Conservation (phyloP, 495 filamentous ascomycete species). For the Beverwykella pulmonaria region DNA sequence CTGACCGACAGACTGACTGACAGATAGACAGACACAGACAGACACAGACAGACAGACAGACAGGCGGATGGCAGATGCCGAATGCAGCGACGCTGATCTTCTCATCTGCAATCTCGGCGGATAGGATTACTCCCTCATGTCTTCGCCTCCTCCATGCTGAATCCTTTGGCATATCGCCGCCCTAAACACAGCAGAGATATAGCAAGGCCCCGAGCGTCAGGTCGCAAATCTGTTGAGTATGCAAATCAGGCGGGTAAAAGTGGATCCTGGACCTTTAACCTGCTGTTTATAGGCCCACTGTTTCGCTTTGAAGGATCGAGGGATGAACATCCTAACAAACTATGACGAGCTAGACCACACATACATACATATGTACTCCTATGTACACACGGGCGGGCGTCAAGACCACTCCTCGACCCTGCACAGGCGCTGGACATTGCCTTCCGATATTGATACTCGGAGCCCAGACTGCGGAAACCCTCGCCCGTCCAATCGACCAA, state of each 20-base stretch:
- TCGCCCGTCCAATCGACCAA: background rate
- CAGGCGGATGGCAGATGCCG: background rate
- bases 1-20: background rate
- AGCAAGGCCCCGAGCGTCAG: background rate
- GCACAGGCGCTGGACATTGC: background rate
- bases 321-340: background rate
- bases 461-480: background rate
- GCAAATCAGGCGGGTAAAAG: background rate
- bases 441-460: background rate
- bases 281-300: background rate
- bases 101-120: background rate
- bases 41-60: background rate
- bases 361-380: background rate
- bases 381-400: background rate
- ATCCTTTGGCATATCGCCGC: background rate
- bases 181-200: background rate
- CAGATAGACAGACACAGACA: background rate
- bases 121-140: background rate
- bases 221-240: background rate
- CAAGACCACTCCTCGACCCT: background rate
- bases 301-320: background rate
- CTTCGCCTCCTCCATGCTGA: background rate
- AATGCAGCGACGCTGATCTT: background rate
- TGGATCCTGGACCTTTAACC: background rate
- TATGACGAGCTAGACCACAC: background rate